A percentile compares a stretch with the other conserved stretches of the same genome.
Conservation (phyloP, 345 rosid species). For the Physaria fendleri region DNA sequence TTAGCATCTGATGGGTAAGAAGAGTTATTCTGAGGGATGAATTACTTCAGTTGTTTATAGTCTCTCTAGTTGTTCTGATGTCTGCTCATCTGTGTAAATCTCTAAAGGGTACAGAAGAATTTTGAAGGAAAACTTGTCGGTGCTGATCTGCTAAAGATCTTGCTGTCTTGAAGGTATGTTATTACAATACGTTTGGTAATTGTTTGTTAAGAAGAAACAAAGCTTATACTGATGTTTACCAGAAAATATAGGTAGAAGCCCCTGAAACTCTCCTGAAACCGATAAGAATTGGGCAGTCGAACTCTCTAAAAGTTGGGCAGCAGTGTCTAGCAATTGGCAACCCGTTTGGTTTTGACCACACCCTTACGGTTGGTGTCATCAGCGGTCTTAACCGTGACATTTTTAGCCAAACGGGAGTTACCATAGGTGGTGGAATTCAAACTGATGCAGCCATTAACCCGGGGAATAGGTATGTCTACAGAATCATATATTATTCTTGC, state of each 20-base stretch:
- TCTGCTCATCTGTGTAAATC: conserved; percentile 16
- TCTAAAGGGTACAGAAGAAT: conserved; percentile 78
- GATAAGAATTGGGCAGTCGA: conserved; percentile 67
- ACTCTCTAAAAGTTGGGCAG: conserved; percentile 80
- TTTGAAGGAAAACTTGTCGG: conserved; percentile 87
- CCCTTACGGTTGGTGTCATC: conserved; percentile 87
- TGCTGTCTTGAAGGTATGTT: conserved; percentile 73
- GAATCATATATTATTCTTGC: background rate
- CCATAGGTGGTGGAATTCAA: conserved; percentile 94
- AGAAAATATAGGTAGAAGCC: conserved; percentile 65
- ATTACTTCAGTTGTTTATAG: background rate
- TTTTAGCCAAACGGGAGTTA: conserved; percentile 85
- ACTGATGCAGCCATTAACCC: conserved; percentile 99
- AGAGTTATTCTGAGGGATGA: conserved; percentile 20
- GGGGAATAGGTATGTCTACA: conserved; percentile 64
- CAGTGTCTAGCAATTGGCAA: conserved; percentile 94
- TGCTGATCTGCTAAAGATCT: conserved; percentile 90
- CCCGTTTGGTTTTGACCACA: conserved; percentile 97
- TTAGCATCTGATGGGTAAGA: conserved; percentile 94
- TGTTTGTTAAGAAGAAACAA: background rate
- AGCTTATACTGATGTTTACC: background rate
- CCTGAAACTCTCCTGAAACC: conserved; percentile 69
- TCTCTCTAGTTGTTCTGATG: conserved; percentile 13
- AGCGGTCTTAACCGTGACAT: conserved; percentile 92
- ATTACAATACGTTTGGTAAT: background rate